These are phyloP conservation scores for Colletotrichum lini DNA, from an alignment of 2,329 filamentous ascomycete genomes.

Conservation along the genomic window DNA sequence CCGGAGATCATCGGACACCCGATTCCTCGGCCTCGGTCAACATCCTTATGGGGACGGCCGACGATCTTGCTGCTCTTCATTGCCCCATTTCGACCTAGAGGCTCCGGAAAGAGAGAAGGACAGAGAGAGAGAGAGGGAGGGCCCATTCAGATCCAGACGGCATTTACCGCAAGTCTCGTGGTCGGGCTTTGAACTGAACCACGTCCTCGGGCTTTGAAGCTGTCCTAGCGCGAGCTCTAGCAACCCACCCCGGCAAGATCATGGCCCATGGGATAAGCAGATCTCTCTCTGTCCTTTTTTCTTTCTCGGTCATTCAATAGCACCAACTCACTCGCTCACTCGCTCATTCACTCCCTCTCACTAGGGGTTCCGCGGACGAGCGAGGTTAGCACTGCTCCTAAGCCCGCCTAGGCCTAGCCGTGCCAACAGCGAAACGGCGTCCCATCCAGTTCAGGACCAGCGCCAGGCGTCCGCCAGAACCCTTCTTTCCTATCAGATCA, in stretches of 20 bases:
- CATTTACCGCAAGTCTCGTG: conserved; percentile 22
- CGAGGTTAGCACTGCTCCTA: conserved; percentile 1
- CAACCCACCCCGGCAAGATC: conserved; percentile 18
- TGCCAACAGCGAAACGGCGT: conserved; percentile 38
- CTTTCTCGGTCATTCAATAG: neutral
- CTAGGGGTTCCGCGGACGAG: conserved; percentile 21
- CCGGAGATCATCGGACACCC: neutral
- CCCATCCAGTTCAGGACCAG: conserved; percentile 36
- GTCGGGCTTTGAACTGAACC: conserved; percentile 33
- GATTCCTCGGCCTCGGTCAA: conserved; percentile 9
- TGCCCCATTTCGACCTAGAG: neutral
- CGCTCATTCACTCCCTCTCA: neutral
- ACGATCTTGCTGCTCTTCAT: conserved; percentile 13
- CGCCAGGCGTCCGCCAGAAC: conserved; percentile 20
- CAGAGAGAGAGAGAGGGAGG: neutral
- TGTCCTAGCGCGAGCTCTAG: conserved; percentile 20
- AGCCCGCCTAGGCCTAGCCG: conserved; percentile 6
- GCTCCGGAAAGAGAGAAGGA: no score
- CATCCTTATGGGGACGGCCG: conserved; percentile 1
- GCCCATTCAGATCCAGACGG: neutral
- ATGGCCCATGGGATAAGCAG: neutral
- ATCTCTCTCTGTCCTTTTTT: conserved; percentile 7
- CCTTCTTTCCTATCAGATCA: conserved; percentile 24
- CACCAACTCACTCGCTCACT: no score
- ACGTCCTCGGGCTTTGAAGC: conserved; percentile 33